These are phyloP conservation scores for Cladosporium velox DNA, from an alignment of 2,329 filamentous ascomycete genomes.

Conservation along the genomic window DNA sequence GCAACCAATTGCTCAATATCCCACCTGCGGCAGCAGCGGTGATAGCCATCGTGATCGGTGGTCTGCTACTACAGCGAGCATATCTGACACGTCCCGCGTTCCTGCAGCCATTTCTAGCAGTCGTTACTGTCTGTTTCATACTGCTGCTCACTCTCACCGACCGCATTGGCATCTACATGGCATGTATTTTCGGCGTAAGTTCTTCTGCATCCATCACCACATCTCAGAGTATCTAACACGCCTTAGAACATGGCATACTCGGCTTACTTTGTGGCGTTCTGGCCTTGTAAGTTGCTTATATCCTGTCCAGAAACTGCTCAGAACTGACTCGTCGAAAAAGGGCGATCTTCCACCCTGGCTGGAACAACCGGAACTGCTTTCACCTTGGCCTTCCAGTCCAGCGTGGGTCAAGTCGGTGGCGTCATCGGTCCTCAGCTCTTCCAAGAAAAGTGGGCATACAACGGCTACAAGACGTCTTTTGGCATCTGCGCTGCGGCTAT, in stretches of 20 bases:
- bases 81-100: slow-evolving; percentile 45
- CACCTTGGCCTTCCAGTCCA: slow-evolving; percentile 47
- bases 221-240: not conserved
- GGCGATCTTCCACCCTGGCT: slow-evolving; percentile 44
- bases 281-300: slow-evolving; percentile 35
- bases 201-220: not conserved
- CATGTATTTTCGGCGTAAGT: slow-evolving; percentile 43
- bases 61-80: slow-evolving; percentile 44
- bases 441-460: slow-evolving; percentile 45
- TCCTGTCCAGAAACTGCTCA: not conserved
- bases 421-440: slow-evolving; percentile 49
- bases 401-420: slow-evolving; percentile 49
- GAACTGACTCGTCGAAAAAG: not conserved
- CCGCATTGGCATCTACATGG: slow-evolving; percentile 47
- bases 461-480: slow-evolving; percentile 44
- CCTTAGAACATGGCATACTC: slow-evolving; percentile 44
- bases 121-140: slow-evolving; percentile 48
- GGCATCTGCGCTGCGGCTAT: slow-evolving; percentile 42
- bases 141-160: slow-evolving; percentile 44
- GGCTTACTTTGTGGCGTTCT: slow-evolving; percentile 50
- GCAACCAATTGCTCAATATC: slow-evolving; percentile 10
- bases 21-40: slow-evolving; percentile 9
- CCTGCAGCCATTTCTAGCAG: slow-evolving; percentile 45
- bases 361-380: slow-evolving; percentile 51
- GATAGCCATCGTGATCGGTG: slow-evolving; percentile 34